Percentiles rank a stretch among this genome's conserved stretches.
These are phyloP conservation scores for Lolium perenne DNA, from an alignment of 176 grass and related monocot genomes.

Conservation along the genomic window DNA sequence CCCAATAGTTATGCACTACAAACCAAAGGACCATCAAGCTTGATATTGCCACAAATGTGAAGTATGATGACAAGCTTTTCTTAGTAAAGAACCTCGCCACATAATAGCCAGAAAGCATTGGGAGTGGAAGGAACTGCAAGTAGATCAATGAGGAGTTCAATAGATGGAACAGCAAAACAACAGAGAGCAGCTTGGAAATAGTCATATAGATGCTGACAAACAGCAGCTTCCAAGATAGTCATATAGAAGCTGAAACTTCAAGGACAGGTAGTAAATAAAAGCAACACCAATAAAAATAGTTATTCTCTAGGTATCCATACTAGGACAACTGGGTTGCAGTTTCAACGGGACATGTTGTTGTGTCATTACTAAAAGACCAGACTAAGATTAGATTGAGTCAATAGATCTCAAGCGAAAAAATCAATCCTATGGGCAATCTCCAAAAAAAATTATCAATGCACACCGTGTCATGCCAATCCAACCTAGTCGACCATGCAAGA, in stretches of 20 bases:
- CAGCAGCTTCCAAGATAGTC: background rate
- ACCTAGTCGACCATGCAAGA: background rate
- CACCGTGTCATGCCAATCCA: background rate
- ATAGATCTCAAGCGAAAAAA: background rate
- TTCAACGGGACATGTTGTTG: background rate
- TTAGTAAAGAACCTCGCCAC: conserved; percentile 90
- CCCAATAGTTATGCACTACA: conserved; percentile 97
- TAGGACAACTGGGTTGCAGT: conserved; percentile 9
- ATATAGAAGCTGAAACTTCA: background rate
- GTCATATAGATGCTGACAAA: background rate
- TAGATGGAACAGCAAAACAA: conserved; percentile 11
- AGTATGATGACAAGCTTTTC: conserved; percentile 98
- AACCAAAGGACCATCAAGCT: conserved; percentile 99
- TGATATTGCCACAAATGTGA: conserved; percentile 86
- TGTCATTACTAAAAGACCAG: background rate
- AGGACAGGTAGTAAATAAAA: background rate
- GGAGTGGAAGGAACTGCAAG: conserved; percentile 86
- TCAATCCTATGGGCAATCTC: background rate
- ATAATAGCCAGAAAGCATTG: conserved; percentile 92
- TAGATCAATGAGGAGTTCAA: conserved; percentile 15
- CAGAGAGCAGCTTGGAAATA: background rate
- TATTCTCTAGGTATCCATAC: background rate
- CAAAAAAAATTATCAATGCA: background rate
- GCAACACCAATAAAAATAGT: background rate
- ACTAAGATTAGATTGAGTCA: background rate